Conservation (phyloP, 2,329 filamentous ascomycete genomes). For the Talaromyces pinophilus region DNA sequence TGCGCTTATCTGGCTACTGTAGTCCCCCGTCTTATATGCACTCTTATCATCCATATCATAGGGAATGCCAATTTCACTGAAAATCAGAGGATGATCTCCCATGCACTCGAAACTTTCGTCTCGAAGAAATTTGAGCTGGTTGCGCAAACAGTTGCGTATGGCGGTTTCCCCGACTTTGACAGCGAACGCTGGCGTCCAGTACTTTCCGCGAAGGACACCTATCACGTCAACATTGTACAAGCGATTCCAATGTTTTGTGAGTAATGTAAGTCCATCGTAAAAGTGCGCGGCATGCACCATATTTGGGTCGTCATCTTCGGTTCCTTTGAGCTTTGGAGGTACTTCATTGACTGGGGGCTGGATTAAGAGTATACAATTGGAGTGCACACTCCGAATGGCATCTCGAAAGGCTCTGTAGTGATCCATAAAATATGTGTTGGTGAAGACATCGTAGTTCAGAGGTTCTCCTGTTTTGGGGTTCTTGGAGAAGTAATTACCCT, state of each 20-base stretch:
- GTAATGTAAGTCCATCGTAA: conserved; percentile 93
- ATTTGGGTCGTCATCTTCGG: conserved; percentile 80
- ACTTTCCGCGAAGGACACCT: conserved; percentile 84
- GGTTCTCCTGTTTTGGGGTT: conserved; percentile 71
- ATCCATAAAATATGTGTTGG: conserved; percentile 86
- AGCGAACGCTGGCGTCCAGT: conserved; percentile 84
- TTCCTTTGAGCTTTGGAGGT: conserved; percentile 83
- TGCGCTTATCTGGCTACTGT: conserved; percentile 85
- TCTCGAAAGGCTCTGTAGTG: conserved; percentile 77
- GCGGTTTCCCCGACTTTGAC: conserved; percentile 91
- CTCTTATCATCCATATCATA: conserved; percentile 98
- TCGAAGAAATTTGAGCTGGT: conserved; percentile 79
- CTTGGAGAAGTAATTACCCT: conserved; percentile 84
- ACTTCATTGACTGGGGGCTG: conserved; percentile 91
- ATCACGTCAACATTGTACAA: conserved; percentile 97
- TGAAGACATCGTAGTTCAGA: conserved; percentile 82
- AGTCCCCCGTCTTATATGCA: conserved; percentile 94
- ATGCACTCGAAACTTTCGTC: conserved; percentile 86
- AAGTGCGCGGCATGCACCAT: conserved; percentile 95
- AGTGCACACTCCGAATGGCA: conserved; percentile 73
- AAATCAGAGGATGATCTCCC: conserved; percentile 82
- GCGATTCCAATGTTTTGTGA: conserved; percentile 98
- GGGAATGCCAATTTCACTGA: conserved; percentile 95
- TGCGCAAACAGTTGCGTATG: conserved; percentile 87
- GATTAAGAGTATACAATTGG: conserved; percentile 81